Evolutionary conservation across 73 alveolate genomes (phyloP).

Genomic region (Stentor roeselii): DNA sequence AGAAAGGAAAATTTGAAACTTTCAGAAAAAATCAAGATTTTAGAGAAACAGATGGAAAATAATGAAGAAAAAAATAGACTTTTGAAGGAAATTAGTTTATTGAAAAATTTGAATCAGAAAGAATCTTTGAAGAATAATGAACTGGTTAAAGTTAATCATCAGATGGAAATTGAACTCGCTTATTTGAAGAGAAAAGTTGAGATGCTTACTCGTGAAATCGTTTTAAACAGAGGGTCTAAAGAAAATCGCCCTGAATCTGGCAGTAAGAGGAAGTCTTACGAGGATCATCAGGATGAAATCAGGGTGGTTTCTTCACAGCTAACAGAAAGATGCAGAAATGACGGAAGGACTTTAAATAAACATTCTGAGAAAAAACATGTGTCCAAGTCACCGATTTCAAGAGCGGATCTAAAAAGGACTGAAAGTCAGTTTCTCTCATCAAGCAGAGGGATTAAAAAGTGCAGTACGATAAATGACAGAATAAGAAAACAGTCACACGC

Average conservation of each 20-base stretch:
- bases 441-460: not conserved
- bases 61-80: not conserved
- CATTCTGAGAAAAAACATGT: not conserved
- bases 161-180: not conserved
- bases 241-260: not conserved
- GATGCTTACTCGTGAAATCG: not conserved
- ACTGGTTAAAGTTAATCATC: not conserved
- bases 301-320: not conserved
- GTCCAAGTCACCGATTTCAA: not conserved
- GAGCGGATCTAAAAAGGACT: not conserved
- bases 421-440: not conserved
- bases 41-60: not conserved
- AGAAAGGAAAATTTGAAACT: not conserved
- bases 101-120: not conserved
- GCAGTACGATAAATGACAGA: not conserved
- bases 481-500: not conserved
- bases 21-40: not conserved
- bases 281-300: not conserved
- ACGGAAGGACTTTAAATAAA: too few relatives aligned
- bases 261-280: not conserved
- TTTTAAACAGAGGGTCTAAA: not conserved
- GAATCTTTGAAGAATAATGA: slow-evolving; percentile 3
- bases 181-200: not conserved
- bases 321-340: not conserved
- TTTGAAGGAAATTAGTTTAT: not conserved